Conservation (phyloP, 768 basidiomycete species). For the Cystobasidium ongulense region DNA sequence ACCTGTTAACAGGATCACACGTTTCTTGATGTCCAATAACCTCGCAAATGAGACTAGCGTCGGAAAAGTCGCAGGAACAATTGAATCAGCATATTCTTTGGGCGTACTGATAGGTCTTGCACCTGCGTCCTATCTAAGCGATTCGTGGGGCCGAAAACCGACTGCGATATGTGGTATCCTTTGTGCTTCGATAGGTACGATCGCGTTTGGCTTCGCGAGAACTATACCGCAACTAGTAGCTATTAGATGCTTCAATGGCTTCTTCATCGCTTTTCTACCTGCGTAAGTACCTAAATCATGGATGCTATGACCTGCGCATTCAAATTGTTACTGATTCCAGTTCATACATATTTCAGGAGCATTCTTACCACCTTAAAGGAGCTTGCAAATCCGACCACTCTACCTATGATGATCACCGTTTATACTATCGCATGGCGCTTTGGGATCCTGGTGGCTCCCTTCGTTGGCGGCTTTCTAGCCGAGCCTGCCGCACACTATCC, state of each 20-base stretch:
- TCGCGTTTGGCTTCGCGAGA: background rate
- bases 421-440: background rate
- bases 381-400: background rate
- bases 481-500: background rate
- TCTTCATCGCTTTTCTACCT: conserved; percentile 13
- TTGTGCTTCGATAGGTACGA: background rate
- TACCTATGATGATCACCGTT: background rate
- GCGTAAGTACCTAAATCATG: background rate
- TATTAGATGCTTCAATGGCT: background rate
- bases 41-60: background rate
- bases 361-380: background rate
- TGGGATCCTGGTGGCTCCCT: background rate
- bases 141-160: conserved; percentile 1
- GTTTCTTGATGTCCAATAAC: background rate
- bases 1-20: conserved; percentile 11
- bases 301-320: background rate
- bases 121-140: background rate
- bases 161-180: background rate
- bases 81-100: conserved; percentile 6
- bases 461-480: background rate
- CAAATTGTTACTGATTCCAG: no score
- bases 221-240: background rate
- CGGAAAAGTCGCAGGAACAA: background rate
- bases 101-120: conserved; percentile 2
- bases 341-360: background rate